phyloP scores from a whole-genome alignment of 345 rosid genomes.

The Arabis hirsuta region DNA sequence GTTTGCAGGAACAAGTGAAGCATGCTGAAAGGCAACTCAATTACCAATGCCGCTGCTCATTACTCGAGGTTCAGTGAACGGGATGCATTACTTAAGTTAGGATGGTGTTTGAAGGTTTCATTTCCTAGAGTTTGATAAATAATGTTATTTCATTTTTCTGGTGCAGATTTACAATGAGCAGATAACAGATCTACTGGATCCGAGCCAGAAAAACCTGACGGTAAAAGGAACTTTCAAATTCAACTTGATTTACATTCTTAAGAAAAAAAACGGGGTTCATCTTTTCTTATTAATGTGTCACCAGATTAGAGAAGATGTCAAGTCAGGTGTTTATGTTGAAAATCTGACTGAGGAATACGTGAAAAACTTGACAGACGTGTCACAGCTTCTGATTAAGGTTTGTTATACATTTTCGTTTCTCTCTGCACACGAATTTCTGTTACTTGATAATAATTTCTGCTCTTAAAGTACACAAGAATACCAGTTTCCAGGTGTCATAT shows the following conservation, averaged over 20 bases:
- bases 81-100: not conserved
- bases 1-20: constrained; percentile 68
- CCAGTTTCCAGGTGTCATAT: constrained; percentile 2
- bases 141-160: constrained; percentile 17
- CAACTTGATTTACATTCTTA: not conserved
- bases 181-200: constrained; percentile 84
- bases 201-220: constrained; percentile 73
- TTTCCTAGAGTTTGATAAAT: not conserved
- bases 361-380: constrained; percentile 67
- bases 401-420: constrained; percentile 17
- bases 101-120: not conserved
- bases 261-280: constrained; percentile 10
- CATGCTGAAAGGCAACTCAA: constrained; percentile 71
- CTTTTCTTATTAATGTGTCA: not conserved
- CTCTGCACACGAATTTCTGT: not conserved
- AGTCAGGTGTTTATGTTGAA: constrained; percentile 83
- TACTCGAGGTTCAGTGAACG: constrained; percentile 66
- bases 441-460: not conserved
- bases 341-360: constrained; percentile 76
- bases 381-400: constrained; percentile 73
- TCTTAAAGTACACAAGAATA: not conserved
- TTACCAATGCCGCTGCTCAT: constrained; percentile 87
- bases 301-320: constrained; percentile 91
- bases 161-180: constrained; percentile 90
- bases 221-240: constrained; percentile 41